Base-by-base conservation (phyloP, 768 basidiomycete genomes). In the Thelephora ganbajun region DNA sequence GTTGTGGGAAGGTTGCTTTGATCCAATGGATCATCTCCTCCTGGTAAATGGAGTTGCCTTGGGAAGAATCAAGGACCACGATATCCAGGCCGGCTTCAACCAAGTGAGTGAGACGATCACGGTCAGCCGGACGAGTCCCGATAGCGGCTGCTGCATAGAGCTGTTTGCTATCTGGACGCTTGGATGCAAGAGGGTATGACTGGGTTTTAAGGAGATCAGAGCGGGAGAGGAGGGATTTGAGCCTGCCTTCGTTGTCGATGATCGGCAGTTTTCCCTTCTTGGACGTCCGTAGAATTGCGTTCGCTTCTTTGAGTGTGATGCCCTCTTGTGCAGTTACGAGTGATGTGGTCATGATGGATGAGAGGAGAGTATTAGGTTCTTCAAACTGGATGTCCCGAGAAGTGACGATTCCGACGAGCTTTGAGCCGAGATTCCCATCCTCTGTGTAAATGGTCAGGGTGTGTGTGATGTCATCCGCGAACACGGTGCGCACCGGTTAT, bases 251-350 rank as follows among this genome's bases (percentile, higher is more conserved):
- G 7, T 61, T 52, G 63, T 89, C 79, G 54, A 88, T 68, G 59
- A 89, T 80, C 33, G 93, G 96, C 1, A 98, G 79, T 62, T 99
- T 99, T 46, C 96, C 96, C 71, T 96, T 98, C 63, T 98, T 98
- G 23, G 84, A 94, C 62, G 88, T 81, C 35, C 93, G 90, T 19
- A 99, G 82, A 58, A 99, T 85, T 60, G 79, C 70, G 70, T 99
- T 98, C 52, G 96, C 96, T 64, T 96, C 82, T 33, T 74, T 60
- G 37, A 99, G 81, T 3, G 90, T 96, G 56, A 97, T 81, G 20
- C 96, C 94, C 54, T 87, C 73, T 1, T 71, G 72, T 6, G 90
- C 96, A 23, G 88, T 90, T 59, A 97, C 82, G 48, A 97, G 78
- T 45, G 73, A 69, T 39, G 75, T 88, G 44, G 88, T 94, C 94